phyloP scores from a whole-genome alignment of 257 asterid genomes.

The Rubia yunnanensis region DNA sequence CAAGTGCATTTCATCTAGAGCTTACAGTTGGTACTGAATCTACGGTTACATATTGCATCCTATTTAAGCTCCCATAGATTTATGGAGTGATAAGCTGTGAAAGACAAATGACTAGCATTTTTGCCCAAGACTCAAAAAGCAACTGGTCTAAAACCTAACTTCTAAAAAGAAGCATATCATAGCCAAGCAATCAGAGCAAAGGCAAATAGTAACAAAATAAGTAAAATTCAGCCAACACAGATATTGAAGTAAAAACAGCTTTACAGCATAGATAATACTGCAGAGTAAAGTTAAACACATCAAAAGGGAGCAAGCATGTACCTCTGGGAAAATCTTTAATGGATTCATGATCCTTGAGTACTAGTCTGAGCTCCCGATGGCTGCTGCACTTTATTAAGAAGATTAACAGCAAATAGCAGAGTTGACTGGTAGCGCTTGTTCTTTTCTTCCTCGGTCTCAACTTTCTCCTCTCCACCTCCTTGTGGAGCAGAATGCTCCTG shows the following conservation, averaged over 20 bases:
- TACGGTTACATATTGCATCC: not conserved
- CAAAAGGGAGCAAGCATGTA: conserved; percentile 19
- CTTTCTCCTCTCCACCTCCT: conserved; percentile 48
- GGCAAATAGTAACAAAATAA: not conserved
- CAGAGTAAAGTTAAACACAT: not conserved
- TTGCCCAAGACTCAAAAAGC: not conserved
- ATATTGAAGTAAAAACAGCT: not conserved
- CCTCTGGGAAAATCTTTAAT: conserved; percentile 46
- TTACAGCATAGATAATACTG: not conserved
- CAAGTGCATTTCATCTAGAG: not conserved
- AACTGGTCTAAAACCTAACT: not conserved
- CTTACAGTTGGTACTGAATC: too few relatives aligned
- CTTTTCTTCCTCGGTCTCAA: conserved; percentile 81
- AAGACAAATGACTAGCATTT: not conserved
- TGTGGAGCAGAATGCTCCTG: conserved; percentile 45
- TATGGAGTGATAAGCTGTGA: not conserved
- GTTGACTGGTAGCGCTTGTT: conserved; percentile 82
- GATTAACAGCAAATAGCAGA: conserved; percentile 83
- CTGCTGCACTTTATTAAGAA: conserved; percentile 70
- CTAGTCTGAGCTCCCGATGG: conserved; percentile 59
- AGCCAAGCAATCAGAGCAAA: not conserved
- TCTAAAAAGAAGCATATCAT: not conserved
- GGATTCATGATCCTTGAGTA: conserved; percentile 63
- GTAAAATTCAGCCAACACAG: not conserved
- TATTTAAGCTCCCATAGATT: not conserved